phyloP scores from a whole-genome alignment of 2,329 filamentous ascomycete genomes.

The Nigrospora sphaerica region DNA sequence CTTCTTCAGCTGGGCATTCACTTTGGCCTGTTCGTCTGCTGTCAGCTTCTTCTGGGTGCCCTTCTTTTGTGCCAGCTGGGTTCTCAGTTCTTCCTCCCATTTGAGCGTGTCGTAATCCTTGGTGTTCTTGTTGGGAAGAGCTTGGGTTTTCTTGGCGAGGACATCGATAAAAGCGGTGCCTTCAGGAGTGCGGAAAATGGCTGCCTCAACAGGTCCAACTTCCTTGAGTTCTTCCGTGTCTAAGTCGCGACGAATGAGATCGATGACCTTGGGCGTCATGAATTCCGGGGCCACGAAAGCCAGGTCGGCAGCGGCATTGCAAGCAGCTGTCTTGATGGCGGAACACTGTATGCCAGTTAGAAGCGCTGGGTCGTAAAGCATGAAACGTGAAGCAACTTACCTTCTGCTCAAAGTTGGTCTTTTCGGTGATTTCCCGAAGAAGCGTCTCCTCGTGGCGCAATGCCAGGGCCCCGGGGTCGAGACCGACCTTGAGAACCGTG shows the following conservation, averaged over 20 bases:
- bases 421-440: constrained; percentile 57
- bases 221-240: constrained; percentile 60
- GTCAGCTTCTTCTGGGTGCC: constrained; percentile 87
- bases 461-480: constrained; percentile 78
- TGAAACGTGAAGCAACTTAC: constrained; percentile 17
- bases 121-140: constrained; percentile 74
- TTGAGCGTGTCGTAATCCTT: constrained; percentile 95
- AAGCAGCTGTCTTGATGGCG: constrained; percentile 62
- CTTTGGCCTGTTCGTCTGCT: constrained; percentile 79
- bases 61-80: constrained; percentile 87
- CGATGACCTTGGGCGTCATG: constrained; percentile 69
- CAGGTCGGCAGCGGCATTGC: constrained; percentile 79
- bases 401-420: constrained; percentile 37
- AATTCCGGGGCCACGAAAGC: constrained; percentile 86
- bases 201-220: constrained; percentile 81
- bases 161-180: constrained; percentile 88
- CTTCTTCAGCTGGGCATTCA: constrained; percentile 84
- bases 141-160: constrained; percentile 70
- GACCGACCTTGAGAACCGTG: constrained; percentile 67
- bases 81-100: constrained; percentile 90
- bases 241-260: constrained; percentile 68
- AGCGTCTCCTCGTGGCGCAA: constrained; percentile 55
- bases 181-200: constrained; percentile 86
- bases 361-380: not conserved
- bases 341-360: constrained; percentile 21